Evolutionary conservation across 2,329 filamentous ascomycete species (phyloP), one percentile per base, ranked within the genome.

Genomic region (Drechslera avenae): DNA sequence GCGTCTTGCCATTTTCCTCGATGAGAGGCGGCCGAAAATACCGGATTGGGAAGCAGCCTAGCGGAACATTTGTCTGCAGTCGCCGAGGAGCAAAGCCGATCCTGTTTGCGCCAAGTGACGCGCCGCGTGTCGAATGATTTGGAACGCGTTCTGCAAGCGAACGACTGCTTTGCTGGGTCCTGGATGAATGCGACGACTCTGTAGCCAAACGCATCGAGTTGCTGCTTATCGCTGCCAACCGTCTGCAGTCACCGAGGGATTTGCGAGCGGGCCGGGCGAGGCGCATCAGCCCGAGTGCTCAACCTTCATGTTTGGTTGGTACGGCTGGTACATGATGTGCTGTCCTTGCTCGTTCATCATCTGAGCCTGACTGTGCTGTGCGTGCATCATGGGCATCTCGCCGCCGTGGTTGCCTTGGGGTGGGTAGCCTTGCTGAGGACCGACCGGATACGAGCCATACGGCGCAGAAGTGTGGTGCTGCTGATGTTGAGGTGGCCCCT

Each of bases 281-380:
- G 39, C 36, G 36, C 32, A 34, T 42, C 40, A 36, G 36, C 17
- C 52, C 67, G 61, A 71, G 39, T 73, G 69, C 59, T 76, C 73
- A 18, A 69, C 68, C 60, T 75, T 76, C 71, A 75, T 73, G 54
- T 74, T 74, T 6, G 68, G 62, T 34, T 66, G 66, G 41, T 72
- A 50, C 3, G 47, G 42, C 33, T 54, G 71, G 44, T 75, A 76
- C 62, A 75, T 73, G 55, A 76, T 73, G 51, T 74, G 63, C 41
- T 66, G 71, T n/a, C 67, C 63, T 42, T 70, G 68, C 42, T 73
- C 69, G 23, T 64, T 63, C 62, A 75, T 75, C 72, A 75, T 73
- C 42, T 69, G 70, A 17, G 63, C 36, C 47, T 70, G 69, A 8
- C 59, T 50, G 41, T 71, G 69, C 31, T 65, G 59, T 18, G 66